Evolutionary conservation across 495 filamentous ascomycete species (phyloP), one percentile per base, ranked within the genome.

Genomic region (Ascodesmis nigricans): DNA sequence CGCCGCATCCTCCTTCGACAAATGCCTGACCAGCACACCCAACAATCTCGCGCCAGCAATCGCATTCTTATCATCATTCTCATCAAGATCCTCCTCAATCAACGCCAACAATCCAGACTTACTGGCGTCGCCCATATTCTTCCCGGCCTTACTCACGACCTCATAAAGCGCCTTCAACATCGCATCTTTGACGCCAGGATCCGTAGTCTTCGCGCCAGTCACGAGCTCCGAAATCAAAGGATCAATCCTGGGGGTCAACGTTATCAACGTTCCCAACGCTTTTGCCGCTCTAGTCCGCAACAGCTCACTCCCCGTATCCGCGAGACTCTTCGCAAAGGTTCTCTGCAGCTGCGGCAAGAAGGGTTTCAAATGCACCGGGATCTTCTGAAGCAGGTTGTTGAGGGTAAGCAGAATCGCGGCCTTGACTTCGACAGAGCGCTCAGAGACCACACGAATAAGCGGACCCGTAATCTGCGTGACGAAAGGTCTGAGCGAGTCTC

Each of bases 111-210:
- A 75, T 1, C 81, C 69, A 39, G 64, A 63, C 33, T 81, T 71
- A 21, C 84, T 92, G 30, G 66, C 62, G 44, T 93, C 87, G 44
- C 78, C 79, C 87, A 95, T 97, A 53, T 84, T 93, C 14, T 58
- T 58, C 18, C 90, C 87, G 6, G 82, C 82, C 57, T 91, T 93
- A 56, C 80, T 82, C 33, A 95, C 71, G 16, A 95, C 87, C 50
- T 95, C 87, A 49, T 82, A 92, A 26, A 97, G 59, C 3, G 90
- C 87, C 61, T 91, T 92, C 41, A 95, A 66, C 87, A 97, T 97
- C 10, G 87, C 87, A 51, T 78, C 87, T 57, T 69, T 78, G 36
- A 97, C 87, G 29, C 87, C 90, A 10, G 66, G 36, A 53, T 97
- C 90, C 2, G 71, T 56, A 0, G 90, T 92, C 60, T 82, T 92